phyloP scores from a whole-genome alignment of 2,329 filamentous ascomycete species.

The Sclerotiophoma versabilis region DNA sequence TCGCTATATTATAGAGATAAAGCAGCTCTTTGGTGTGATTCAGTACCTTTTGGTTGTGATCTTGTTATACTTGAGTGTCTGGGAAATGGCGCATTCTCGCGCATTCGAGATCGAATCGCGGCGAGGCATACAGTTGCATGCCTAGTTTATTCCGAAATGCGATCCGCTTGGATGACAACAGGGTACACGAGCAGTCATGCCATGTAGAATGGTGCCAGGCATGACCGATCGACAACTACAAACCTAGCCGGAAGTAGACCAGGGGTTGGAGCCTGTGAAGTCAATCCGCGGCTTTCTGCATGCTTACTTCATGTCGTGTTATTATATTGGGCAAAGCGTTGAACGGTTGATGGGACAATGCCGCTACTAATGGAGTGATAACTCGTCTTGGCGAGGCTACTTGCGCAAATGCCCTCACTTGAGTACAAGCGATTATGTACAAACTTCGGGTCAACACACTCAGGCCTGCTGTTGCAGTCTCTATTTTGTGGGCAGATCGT shows the following conservation, averaged over 20 bases:
- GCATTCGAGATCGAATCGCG: neutral
- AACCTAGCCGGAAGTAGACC: neutral
- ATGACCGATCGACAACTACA: neutral
- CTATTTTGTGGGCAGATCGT: too few species aligned
- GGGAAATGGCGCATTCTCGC: slow-evolving; percentile 5
- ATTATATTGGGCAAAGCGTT: neutral
- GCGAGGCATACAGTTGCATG: neutral
- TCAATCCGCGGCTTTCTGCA: neutral
- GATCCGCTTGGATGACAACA: neutral
- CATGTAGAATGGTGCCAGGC: neutral
- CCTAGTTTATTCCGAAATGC: neutral
- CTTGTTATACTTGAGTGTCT: neutral
- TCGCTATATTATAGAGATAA: too few species aligned
- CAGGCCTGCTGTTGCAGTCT: too few species aligned
- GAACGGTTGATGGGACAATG: neutral
- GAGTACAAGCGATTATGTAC: neutral
- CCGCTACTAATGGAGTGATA: neutral
- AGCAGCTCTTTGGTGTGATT: neutral
- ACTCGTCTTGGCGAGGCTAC: slow-evolving; percentile 7
- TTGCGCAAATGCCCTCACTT: slow-evolving; percentile 18
- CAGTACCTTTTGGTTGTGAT: neutral
- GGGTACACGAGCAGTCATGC: neutral
- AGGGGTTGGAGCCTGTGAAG: neutral
- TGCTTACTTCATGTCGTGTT: neutral
- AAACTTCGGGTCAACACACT: too few species aligned